These are phyloP conservation scores for Triticum urartu DNA, from an alignment of 176 grass and related monocot genomes.

Conservation along the genomic window DNA sequence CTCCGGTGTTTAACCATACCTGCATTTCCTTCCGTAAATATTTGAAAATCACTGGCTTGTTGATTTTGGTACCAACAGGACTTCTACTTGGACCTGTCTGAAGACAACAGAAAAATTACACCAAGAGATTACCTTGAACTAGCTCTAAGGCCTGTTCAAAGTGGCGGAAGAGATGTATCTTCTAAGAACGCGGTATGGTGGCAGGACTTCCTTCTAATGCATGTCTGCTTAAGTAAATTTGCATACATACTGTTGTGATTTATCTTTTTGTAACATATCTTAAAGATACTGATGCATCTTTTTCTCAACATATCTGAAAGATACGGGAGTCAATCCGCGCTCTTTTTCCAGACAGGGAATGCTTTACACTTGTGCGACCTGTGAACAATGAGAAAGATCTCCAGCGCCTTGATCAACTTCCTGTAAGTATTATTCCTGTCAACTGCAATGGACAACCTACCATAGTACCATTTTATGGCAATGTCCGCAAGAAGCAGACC, in stretches of 20 bases:
- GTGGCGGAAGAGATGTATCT: conserved; percentile 69
- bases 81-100: conserved; percentile 91
- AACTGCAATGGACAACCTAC: not conserved
- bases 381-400: conserved; percentile 96
- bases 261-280: conserved; percentile 1
- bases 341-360: conserved; percentile 96
- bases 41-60: not conserved
- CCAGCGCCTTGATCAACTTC: conserved; percentile 82
- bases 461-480: not conserved
- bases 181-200: conserved; percentile 68
- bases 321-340: conserved; percentile 95
- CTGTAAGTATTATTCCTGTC: conserved; percentile 54
- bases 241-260: not conserved
- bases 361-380: conserved; percentile 87
- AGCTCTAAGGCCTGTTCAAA: conserved; percentile 80
- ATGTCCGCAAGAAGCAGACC: not conserved
- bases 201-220: not conserved
- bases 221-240: conserved; percentile 12
- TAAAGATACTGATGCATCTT: not conserved
- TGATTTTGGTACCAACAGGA: conserved; percentile 51
- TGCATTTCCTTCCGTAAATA: not conserved
- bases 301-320: conserved; percentile 39
- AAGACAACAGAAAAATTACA: conserved; percentile 94
- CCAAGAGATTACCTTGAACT: conserved; percentile 92
- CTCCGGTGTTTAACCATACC: not conserved